phyloP scores from a whole-genome alignment of 1,284 basidiomycete species.

The Trametes hirsuta region DNA sequence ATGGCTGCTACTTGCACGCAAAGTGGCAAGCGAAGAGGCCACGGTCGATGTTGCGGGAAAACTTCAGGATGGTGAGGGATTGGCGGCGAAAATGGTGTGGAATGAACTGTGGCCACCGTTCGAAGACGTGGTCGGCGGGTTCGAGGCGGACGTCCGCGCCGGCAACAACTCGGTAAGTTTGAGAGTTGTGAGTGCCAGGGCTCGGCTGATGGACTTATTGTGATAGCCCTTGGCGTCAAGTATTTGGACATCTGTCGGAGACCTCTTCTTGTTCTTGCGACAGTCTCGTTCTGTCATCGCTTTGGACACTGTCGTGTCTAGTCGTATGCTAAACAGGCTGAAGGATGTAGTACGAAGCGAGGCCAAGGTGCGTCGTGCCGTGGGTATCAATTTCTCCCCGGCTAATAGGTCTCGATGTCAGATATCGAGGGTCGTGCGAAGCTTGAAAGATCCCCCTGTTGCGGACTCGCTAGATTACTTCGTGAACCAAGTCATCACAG shows the following conservation, averaged over 20 bases:
- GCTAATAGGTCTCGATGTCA: conserved; percentile 27
- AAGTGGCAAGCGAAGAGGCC: conserved; percentile 26
- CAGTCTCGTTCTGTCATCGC: conserved; percentile 56
- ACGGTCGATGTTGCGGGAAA: conserved; percentile 4
- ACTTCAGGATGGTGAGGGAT: conserved; percentile 36
- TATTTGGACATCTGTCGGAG: conserved; percentile 62
- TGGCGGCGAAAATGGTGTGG: conserved; percentile 55
- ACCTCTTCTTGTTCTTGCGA: conserved; percentile 65
- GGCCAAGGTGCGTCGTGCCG: conserved; percentile 48
- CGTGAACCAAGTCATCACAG: conserved; percentile 57
- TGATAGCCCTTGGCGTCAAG: conserved; percentile 58
- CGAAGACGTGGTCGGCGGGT: conserved; percentile 51
- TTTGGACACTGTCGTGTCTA: conserved; percentile 54
- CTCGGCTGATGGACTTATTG: neutral
- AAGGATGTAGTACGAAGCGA: conserved; percentile 50
- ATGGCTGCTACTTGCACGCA: conserved; percentile 63
- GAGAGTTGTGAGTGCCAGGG: neutral
- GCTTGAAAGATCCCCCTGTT: conserved; percentile 51
- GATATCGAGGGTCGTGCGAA: conserved; percentile 55
- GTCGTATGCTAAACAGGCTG: conserved; percentile 52
- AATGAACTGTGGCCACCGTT: conserved; percentile 76
- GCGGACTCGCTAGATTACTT: conserved; percentile 47
- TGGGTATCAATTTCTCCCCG: neutral
- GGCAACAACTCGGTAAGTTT: conserved; percentile 51
- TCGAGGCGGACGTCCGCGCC: conserved; percentile 50